Evolutionary conservation across 139 green algal species (phyloP).

Genomic region (Chlorella sp.): DNA sequence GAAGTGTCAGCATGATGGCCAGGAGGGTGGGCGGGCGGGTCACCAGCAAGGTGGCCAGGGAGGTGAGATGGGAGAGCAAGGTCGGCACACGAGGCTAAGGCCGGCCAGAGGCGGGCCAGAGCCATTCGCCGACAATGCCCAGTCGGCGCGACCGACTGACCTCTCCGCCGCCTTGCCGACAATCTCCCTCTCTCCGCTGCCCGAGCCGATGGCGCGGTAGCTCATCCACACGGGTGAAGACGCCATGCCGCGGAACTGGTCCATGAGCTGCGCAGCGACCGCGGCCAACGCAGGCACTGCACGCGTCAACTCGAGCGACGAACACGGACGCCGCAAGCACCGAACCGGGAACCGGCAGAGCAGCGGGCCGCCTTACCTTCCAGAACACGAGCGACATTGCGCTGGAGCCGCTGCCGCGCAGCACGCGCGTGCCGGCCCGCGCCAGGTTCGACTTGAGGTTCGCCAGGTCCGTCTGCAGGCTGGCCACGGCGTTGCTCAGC

Average conservation of each 20-base stretch:
- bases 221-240: constrained; percentile 20
- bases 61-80: not conserved
- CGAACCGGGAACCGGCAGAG: too few species aligned
- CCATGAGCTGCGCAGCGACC: constrained; percentile 13
- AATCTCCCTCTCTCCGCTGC: constrained; percentile 13
- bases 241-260: constrained; percentile 2
- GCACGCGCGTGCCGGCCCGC: not conserved
- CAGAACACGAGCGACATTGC: constrained; percentile 28
- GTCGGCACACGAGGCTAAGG: too few species aligned
- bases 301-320: too few species aligned
- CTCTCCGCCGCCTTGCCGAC: not conserved
- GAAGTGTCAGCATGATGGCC: too few species aligned
- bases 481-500: not conserved
- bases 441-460: not conserved
- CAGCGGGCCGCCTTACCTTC: constrained; percentile 6
- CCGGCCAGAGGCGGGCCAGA: too few species aligned
- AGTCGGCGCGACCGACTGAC: not conserved
- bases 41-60: not conserved
- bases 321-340: not conserved
- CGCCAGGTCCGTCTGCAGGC: not conserved
- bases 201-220: constrained; percentile 19
- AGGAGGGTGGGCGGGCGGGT: not conserved
- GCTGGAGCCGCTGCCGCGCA: constrained; percentile 21
- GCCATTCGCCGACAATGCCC: too few species aligned
- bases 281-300: too few species aligned